Evolutionary conservation across 768 basidiomycete species (phyloP).

Genomic region (Mycena capillaripes): DNA sequence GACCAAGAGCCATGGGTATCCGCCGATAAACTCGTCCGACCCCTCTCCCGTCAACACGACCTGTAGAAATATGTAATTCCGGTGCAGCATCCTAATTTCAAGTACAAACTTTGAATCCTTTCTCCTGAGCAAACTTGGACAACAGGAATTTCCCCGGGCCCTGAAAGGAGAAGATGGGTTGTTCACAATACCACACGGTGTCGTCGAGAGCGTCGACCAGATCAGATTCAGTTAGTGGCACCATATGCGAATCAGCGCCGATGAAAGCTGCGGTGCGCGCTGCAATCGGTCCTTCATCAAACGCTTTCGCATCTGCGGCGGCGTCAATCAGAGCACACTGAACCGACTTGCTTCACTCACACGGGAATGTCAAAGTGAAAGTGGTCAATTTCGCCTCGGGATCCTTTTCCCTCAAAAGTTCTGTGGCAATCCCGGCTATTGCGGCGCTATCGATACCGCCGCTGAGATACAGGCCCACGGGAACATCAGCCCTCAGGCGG

Average conservation of each 20-base stretch:
- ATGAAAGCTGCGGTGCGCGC: not conserved
- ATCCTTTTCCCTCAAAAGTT: not conserved
- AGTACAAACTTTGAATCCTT: not conserved
- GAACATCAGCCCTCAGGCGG: slow-evolving; percentile 28
- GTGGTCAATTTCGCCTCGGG: not conserved
- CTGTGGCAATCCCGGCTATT: slow-evolving; percentile 11
- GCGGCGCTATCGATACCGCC: slow-evolving; percentile 34
- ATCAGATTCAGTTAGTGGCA: not conserved
- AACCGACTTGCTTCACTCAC: not conserved
- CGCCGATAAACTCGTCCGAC: slow-evolving; percentile 29
- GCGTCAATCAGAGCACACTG: not conserved
- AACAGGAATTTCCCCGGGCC: not conserved
- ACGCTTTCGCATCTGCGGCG: not conserved
- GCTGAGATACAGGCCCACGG: slow-evolving; percentile 29
- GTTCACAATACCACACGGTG: not conserved
- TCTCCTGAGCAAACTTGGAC: not conserved
- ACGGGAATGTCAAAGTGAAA: slow-evolving; percentile 2
- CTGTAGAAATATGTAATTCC: not conserved
- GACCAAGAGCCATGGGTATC: slow-evolving; percentile 21
- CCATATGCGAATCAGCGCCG: not conserved
- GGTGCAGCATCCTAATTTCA: not conserved
- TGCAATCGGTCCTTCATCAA: not conserved
- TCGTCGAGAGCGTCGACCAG: not conserved
- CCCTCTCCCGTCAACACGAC: slow-evolving; percentile 32
- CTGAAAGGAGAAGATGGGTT: not conserved